Percentiles rank a stretch among this genome's conserved stretches.
Conservation (phyloP, 2,329 filamentous ascomycete genomes). For the Diaporthe destruens region DNA sequence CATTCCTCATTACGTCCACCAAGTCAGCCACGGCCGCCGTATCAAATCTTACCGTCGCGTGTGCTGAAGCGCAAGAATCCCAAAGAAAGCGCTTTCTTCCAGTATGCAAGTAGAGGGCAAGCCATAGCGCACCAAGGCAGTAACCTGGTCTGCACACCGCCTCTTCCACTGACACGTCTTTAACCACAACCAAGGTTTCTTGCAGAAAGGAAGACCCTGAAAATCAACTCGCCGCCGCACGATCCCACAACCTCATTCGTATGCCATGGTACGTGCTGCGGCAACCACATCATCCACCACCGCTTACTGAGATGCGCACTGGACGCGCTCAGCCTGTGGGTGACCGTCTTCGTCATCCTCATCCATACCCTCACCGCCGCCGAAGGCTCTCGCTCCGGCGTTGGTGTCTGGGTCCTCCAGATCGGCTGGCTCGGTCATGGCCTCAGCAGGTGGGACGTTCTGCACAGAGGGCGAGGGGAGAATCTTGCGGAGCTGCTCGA, state of each 20-base stretch:
- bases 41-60: constrained; percentile 9
- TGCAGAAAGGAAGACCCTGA: neutral
- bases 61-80: constrained; percentile 1
- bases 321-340: constrained; percentile 81
- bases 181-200: neutral
- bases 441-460: constrained; percentile 79
- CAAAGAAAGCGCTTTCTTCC: constrained; percentile 1
- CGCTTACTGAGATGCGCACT: constrained; percentile 89
- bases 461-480: constrained; percentile 79
- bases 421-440: constrained; percentile 91
- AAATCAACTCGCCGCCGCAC: neutral
- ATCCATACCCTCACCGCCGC: constrained; percentile 71
- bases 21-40: neutral
- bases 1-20: constrained; percentile 34
- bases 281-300: constrained; percentile 14
- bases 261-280: neutral
- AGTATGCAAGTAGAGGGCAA: constrained; percentile 11
- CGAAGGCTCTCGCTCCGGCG: constrained; percentile 75
- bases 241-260: neutral
- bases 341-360: constrained; percentile 85
- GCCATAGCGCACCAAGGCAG: constrained; percentile 10
- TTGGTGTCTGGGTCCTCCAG: constrained; percentile 87
- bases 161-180: constrained; percentile 5
- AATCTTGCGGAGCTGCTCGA: constrained; percentile 84
- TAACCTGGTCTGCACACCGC: neutral